Base-by-base conservation (phyloP, 805 yeast species). In the Yamadazyma sp. region DNA sequence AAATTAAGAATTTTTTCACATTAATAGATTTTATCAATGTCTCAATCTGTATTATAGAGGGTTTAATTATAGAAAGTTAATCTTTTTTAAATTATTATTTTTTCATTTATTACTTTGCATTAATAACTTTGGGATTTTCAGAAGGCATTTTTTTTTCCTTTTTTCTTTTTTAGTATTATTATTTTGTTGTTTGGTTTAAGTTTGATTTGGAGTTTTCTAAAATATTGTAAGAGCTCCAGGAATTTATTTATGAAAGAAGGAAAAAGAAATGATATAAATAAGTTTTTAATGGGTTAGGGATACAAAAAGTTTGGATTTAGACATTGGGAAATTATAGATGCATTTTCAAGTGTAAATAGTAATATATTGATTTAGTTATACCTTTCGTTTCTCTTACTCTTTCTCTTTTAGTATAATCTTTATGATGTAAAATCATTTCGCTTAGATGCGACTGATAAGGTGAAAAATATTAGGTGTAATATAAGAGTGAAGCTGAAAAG, bases 291-390 rank as follows among this genome's bases (percentile, higher is more conserved):
- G 42, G 38, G 42, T 39, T 33, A 23, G 31, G 29, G 21, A 23
- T 29, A 35, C 16, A 16, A 43, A 45, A 35, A 34, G 35, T 34
- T 33, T 33, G 62, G 67, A 58, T 62, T 62, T 62, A 64, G 70
- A 63, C 70, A 61, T 63, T 62, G 65, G 62, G 65, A 17, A 27
- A 27, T 26, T 13, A 26, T 17, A 28, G 26, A 36, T 36, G 46
- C 54, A 55, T 45, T 48, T 42, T 47, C 50, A 54, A 47, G 54
- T 51, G 51, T 50, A 48, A 42, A 44, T 50, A 46, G 33, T 38
- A 22, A 5, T 8, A n/a, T n/a, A n/a, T n/a, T n/a, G n/a, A n/a
- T n/a, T n/a, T n/a, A n/a, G n/a, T n/a, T n/a, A n/a, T n/a, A n/a
- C n/a, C n/a, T n/a, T n/a, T n/a, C n/a, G n/a, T n/a, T n/a, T n/a